A percentile compares a stretch with the other conserved stretches of the same genome.
Conservation (phyloP, 495 filamentous ascomycete species). For the Aspergillus coremiiformis region DNA sequence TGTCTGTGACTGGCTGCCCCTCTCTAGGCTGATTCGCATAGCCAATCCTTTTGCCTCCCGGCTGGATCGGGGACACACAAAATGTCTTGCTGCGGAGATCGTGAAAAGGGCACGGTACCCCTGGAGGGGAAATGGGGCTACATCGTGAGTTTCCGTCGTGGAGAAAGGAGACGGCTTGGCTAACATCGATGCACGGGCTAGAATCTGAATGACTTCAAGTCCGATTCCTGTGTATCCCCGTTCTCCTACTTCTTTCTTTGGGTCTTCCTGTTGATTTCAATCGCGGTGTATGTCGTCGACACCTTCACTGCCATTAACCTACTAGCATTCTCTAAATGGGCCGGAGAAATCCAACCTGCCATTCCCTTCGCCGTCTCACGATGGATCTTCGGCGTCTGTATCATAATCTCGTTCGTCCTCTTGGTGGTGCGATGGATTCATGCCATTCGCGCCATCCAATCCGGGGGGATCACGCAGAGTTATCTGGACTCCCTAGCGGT, state of each 20-base stretch:
- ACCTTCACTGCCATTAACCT: conserved; percentile 89
- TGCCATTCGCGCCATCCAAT: conserved; percentile 69
- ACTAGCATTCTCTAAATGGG: conserved; percentile 69
- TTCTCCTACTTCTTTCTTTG: conserved; percentile 83
- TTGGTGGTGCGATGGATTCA: conserved; percentile 68
- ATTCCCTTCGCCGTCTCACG: conserved; percentile 66
- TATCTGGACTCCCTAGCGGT: conserved; percentile 85
- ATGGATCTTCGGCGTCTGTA: conserved; percentile 88
- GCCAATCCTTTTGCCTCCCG: conserved; percentile 17
- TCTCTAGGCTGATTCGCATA: background rate
- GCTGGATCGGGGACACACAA: conserved; percentile 30
- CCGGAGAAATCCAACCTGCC: conserved; percentile 56
- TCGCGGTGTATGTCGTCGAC: conserved; percentile 85
- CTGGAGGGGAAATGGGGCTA: conserved; percentile 93
- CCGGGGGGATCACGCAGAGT: conserved; percentile 79
- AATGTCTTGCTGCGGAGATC: conserved; percentile 70
- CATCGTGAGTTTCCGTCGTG: conserved; percentile 54
- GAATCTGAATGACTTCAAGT: conserved; percentile 87
- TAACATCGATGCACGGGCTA: conserved; percentile 26
- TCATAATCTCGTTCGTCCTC: conserved; percentile 76
- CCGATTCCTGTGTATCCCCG: conserved; percentile 61
- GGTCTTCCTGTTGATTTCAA: conserved; percentile 65
- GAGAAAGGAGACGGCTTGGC: conserved; percentile 9
- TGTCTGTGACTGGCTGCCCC: conserved; percentile 5
- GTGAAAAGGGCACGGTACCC: conserved; percentile 58